Percentiles rank a stretch among this genome's conserved stretches.
Evolutionary conservation across 352 stramenopile genomes (phyloP).

Genomic region (Thraustochytrium sp.): DNA sequence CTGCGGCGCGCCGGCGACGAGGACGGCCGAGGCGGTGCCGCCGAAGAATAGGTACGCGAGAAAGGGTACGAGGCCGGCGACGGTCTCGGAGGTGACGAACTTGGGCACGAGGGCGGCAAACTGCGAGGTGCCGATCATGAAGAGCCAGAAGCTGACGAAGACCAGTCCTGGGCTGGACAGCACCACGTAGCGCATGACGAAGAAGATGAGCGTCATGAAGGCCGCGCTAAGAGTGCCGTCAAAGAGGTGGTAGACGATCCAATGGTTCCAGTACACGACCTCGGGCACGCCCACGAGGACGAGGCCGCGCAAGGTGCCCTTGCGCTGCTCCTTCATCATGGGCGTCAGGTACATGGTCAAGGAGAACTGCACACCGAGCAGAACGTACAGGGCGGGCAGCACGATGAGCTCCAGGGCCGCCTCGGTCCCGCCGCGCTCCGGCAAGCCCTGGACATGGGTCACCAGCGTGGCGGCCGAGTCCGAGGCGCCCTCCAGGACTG

Average conservation of each 20-base stretch:
- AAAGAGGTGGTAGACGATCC: background rate
- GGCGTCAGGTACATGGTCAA: constrained; percentile 4
- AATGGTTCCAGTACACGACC: background rate
- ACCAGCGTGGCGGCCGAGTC: background rate
- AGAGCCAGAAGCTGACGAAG: constrained; percentile 1
- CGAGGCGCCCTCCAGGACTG: background rate
- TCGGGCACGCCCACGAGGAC: constrained; percentile 5
- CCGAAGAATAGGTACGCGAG: background rate
- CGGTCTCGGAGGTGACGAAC: background rate
- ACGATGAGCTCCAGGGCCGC: background rate
- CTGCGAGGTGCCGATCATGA: background rate
- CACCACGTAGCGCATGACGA: background rate
- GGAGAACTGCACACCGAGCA: background rate
- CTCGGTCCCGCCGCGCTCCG: background rate
- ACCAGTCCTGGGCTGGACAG: background rate
- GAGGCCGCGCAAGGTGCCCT: background rate
- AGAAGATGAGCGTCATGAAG: constrained; percentile 4
- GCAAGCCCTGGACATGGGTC: background rate
- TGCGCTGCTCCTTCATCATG: constrained; percentile 14
- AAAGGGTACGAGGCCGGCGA: constrained; percentile 11
- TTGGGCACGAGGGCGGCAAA: background rate
- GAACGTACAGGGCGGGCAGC: constrained; percentile 12
- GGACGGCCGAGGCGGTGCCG: background rate
- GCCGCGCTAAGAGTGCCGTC: background rate
- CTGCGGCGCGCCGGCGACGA: background rate